Base-by-base conservation (phyloP, 352 stramenopile species). In the Phytopythium montanum region DNA sequence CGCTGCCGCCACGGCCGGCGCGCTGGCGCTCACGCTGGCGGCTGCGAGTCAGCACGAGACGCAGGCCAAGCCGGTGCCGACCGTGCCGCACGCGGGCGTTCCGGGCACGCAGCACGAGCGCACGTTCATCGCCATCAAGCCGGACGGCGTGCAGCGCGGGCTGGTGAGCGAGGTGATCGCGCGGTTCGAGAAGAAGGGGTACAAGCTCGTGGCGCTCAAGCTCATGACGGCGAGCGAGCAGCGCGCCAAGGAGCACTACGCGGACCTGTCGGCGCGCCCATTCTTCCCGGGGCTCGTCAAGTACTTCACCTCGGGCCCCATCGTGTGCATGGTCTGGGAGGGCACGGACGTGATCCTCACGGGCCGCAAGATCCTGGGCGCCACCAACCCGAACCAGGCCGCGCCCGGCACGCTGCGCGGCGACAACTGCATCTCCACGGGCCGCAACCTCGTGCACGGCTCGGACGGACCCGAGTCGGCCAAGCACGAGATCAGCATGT, bases 91-190 rank as follows among this genome's bases (percentile, higher is more conserved):
- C 65, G 75, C 76, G 44, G 94, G 92, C 48, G 79, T 97, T 16
- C 75, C 94, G 41, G 92, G 94, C 76, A 98, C 94, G 33, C 89
- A 89, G 69, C 81, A 92, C 62, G 95, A 98, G 75, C 87, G 92
- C 65, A 98, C 93, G 52, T 98, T 98, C 77, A 94, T 98, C 61
- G 92, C 92, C 36, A 93, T 97, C 68, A 98, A 98, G 83, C 93
- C 95, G 8, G 93, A 98, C 69, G 95, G 90, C 55, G 95, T 98
- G 51, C 87, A 98, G 78, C 85, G 95, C 55, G 92, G 88, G 34
- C 79, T 98, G 33, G 83, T 98, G 68, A 92, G 87, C 61, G 91
- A 98, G 65, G 96, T 98, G 48, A 98, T 98, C 73, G 86, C 62
- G 57, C 85, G 95, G 63, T 98, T 98, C 67, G 93, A 98, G 75